Conservation (phyloP, 352 stramenopile genomes). For the Phytophthora sansomeana region DNA sequence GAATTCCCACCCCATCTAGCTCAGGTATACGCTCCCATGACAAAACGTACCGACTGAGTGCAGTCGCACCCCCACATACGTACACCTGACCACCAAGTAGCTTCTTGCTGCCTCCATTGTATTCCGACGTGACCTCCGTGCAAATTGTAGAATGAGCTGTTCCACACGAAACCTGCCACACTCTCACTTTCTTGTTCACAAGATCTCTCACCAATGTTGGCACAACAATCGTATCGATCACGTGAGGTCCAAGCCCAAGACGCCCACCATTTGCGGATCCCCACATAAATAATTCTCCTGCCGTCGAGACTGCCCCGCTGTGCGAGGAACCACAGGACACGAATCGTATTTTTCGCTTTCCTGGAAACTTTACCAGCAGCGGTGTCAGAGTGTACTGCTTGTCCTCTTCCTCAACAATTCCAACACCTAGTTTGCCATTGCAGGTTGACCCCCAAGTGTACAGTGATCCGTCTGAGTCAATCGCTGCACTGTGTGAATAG, state of each 20-base stretch:
- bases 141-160: constrained; percentile 83
- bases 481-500: constrained; percentile 89
- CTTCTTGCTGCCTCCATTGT: constrained; percentile 61
- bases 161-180: constrained; percentile 81
- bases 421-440: constrained; percentile 90
- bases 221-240: constrained; percentile 70
- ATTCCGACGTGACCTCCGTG: constrained; percentile 73
- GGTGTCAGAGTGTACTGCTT: constrained; percentile 85
- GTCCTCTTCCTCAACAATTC: constrained; percentile 76
- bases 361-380: constrained; percentile 72
- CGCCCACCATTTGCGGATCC: constrained; percentile 93
- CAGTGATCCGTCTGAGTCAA: constrained; percentile 75
- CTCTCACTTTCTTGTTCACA: constrained; percentile 61
- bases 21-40: constrained; percentile 78
- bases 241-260: constrained; percentile 83
- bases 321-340: constrained; percentile 92
- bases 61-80: constrained; percentile 83
- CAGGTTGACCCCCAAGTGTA: constrained; percentile 91
- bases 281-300: constrained; percentile 88
- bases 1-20: constrained; percentile 57
- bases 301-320: constrained; percentile 71
- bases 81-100: constrained; percentile 88
- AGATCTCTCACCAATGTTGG: constrained; percentile 89
- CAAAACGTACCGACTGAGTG: constrained; percentile 77
- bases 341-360: constrained; percentile 63